Evolutionary conservation across 192 early-diverging fungal species (phyloP).

Genomic region (Ambispora gerdemannii): DNA sequence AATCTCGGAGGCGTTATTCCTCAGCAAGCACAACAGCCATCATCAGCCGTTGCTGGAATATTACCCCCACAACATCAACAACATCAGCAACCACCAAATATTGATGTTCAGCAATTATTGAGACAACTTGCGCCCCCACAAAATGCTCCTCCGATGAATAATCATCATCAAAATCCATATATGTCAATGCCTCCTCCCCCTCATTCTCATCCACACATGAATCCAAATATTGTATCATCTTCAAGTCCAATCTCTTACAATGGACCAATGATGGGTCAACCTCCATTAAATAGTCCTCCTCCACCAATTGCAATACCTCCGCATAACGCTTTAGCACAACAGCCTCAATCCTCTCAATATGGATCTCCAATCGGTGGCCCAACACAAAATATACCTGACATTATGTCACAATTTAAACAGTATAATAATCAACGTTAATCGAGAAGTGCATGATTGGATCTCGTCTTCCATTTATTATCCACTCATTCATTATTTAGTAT

Average conservation of each 20-base stretch:
- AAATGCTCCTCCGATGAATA: slow-evolving; percentile 5
- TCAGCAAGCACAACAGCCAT: slow-evolving; percentile 14
- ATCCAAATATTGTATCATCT: not conserved
- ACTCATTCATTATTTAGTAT: no score
- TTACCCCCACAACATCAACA: slow-evolving; percentile 30
- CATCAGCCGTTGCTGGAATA: no score
- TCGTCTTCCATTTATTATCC: no score
- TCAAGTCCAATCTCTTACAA: not conserved
- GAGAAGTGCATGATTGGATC: not conserved
- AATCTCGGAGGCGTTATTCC: not conserved
- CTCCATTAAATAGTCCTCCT: slow-evolving; percentile 6
- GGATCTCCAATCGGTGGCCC: slow-evolving; percentile 1
- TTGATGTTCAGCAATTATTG: slow-evolving; percentile 30
- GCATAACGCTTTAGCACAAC: slow-evolving; percentile 10
- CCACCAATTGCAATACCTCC: slow-evolving; percentile 2
- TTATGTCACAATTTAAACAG: slow-evolving; percentile 33
- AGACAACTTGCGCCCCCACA: slow-evolving; percentile 32
- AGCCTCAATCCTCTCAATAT: slow-evolving; percentile 10
- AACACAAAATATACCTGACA: slow-evolving; percentile 25
- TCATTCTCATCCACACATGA: not conserved
- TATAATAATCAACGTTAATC: slow-evolving; percentile 25
- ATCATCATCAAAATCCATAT: slow-evolving; percentile 26
- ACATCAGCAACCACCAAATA: slow-evolving; percentile 29
- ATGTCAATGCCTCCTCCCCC: slow-evolving; percentile 15
- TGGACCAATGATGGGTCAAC: slow-evolving; percentile 11